A percentile compares a stretch with the other conserved stretches of the same genome.
Evolutionary conservation across 2,329 filamentous ascomycete genomes (phyloP).

Genomic region (Hypoxylon sp.): DNA sequence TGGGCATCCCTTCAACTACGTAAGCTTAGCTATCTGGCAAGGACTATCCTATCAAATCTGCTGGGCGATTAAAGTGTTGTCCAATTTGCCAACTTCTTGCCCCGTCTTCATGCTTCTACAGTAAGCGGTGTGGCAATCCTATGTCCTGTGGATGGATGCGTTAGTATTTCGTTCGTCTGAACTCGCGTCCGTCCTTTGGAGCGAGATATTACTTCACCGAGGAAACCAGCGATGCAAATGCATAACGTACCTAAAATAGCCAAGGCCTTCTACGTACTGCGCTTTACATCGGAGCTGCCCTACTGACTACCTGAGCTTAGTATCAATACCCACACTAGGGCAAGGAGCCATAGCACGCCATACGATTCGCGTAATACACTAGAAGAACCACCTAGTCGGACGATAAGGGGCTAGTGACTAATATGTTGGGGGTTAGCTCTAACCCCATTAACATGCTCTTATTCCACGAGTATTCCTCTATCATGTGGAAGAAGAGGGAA

Average conservation of each 20-base stretch:
- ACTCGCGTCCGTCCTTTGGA: not conserved
- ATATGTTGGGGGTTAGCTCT: not conserved
- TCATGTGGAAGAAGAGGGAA: not conserved
- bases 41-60: not conserved
- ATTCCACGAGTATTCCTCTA: not conserved
- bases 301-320: slow-evolving; percentile 15
- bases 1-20: not conserved
- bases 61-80: not conserved
- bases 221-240: not conserved
- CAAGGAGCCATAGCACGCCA: slow-evolving; percentile 3
- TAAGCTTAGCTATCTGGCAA: not conserved
- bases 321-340: slow-evolving; percentile 8
- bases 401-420: not conserved
- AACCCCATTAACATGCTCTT: not conserved
- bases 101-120: not conserved
- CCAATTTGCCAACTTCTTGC: not conserved
- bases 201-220: not conserved
- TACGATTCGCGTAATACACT: slow-evolving; percentile 1
- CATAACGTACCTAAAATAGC: not conserved
- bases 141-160: too few relatives aligned
- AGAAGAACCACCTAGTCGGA: not conserved
- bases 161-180: not conserved
- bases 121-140: not conserved
- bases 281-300: slow-evolving; percentile 21
- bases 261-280: not conserved